Base-by-base conservation (phyloP, 306 rosid species). In the Cotoneaster glaucophyllus region DNA sequence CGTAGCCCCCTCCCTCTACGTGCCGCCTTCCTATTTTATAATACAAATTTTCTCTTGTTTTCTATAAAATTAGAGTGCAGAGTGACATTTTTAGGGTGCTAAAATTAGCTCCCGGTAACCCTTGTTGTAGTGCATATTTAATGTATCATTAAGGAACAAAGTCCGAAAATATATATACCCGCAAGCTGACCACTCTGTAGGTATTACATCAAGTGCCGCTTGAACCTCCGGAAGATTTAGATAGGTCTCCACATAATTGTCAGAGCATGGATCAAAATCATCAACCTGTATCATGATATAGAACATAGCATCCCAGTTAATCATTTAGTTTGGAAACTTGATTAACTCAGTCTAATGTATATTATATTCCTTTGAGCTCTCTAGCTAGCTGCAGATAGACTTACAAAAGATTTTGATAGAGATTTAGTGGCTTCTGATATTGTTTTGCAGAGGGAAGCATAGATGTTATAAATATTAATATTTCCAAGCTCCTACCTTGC, bases 181-280 rank as follows among this genome's bases (percentile, higher is more conserved):
- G 90, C 91, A 87, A 74, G 62, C 10, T 52, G 21, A 8, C 94
- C 94, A 89, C 15, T 78, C 21, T 22, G 81, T 58, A 64, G 86
- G 25, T 78, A 79, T 78, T 37, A 69, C 90, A 67, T 84, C 90
- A 56, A 89, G 82, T 54, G 91, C 90, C 76, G 63, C 74, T 84
- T 89, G 91, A 22, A 89, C 94, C 82, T 84, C 70, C 3, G 79
- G 66, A 34, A 76, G 85, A 77, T 89, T 89, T 71, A 89, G 85
- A 76, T 85, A 89, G 31, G 81, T 43, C 1, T 0, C 6, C 45
- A 86, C 85, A 69, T 89, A 84, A 13, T 61, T 6, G 7, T 84
- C 86, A 26, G 90, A 78, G 79, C 94, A 89, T 50, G 91, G 91
- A 71, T 89, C 91, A 63, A 80, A 77, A 37, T 71, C 25, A 18